Evolutionary conservation across 2,329 filamentous ascomycete species (phyloP).

Genomic region (Xylariaceae sp.): DNA sequence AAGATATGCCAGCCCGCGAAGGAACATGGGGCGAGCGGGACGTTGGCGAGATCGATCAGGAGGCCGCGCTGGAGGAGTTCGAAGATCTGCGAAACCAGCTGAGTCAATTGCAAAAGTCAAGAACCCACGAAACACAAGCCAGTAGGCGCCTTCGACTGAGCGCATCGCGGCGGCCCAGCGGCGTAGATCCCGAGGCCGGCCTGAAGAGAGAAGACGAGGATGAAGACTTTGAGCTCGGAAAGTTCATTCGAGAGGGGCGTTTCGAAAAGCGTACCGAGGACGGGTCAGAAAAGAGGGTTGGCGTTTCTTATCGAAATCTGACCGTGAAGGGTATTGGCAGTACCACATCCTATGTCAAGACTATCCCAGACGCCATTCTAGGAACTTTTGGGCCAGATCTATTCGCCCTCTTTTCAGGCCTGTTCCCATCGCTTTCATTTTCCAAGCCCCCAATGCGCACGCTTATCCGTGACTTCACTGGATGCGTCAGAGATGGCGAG

Average conservation of each 20-base stretch:
- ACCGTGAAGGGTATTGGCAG: constrained; percentile 69
- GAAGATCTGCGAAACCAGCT: constrained; percentile 34
- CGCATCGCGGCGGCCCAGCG: constrained; percentile 10
- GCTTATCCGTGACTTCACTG: constrained; percentile 64
- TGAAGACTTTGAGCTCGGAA: constrained; percentile 59
- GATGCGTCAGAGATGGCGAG: constrained; percentile 63
- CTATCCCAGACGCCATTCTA: constrained; percentile 68
- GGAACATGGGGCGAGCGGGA: constrained; percentile 38
- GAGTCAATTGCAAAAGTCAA: constrained; percentile 32
- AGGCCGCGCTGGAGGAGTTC: constrained; percentile 33
- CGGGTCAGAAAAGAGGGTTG: constrained; percentile 71
- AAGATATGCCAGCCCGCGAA: constrained; percentile 7
- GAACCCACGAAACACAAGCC: constrained; percentile 32
- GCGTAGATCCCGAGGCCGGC: constrained; percentile 31
- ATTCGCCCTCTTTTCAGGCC: constrained; percentile 54
- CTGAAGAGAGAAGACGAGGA: constrained; percentile 39
- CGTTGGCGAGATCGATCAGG: constrained; percentile 32
- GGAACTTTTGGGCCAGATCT: constrained; percentile 80
- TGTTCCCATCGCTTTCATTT: constrained; percentile 32
- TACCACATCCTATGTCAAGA: constrained; percentile 65
- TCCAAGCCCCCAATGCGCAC: constrained; percentile 28
- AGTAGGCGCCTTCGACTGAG: constrained; percentile 16
- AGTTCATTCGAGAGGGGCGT: constrained; percentile 70
- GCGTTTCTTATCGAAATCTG: constrained; percentile 71
- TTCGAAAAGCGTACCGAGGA: constrained; percentile 66